A percentile compares a stretch with the other conserved stretches of the same genome.
These are phyloP conservation scores for Cladosporium sp. DNA, from an alignment of 2,329 filamentous ascomycete genomes.

Conservation along the genomic window DNA sequence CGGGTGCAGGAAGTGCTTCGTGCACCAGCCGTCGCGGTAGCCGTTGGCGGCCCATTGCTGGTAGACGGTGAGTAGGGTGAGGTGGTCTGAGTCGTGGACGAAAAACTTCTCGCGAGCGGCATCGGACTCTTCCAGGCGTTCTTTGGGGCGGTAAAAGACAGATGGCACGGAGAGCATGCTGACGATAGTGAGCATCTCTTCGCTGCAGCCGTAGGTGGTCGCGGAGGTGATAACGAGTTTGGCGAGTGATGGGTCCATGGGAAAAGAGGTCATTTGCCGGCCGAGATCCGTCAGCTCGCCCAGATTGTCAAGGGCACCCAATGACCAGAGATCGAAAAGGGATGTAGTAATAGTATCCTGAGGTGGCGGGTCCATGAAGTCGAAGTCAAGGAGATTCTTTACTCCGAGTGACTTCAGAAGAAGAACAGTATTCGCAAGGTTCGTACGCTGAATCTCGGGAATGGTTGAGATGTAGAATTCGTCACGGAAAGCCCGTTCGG, in stretches of 20 bases:
- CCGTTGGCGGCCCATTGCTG: slow-evolving; percentile 91
- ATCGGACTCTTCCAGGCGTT: slow-evolving; percentile 93
- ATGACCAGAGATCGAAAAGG: slow-evolving; percentile 93
- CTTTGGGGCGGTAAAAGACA: slow-evolving; percentile 95
- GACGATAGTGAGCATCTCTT: slow-evolving; percentile 97
- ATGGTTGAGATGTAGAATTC: slow-evolving; percentile 97
- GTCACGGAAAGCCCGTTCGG: slow-evolving; percentile 89
- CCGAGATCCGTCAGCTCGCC: slow-evolving; percentile 85
- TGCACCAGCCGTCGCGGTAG: slow-evolving; percentile 84
- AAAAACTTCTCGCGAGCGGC: slow-evolving; percentile 96
- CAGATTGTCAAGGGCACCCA: slow-evolving; percentile 88
- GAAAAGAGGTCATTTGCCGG: slow-evolving; percentile 90
- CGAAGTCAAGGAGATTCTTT: slow-evolving; percentile 88
- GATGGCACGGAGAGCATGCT: slow-evolving; percentile 96
- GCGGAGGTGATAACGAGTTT: slow-evolving; percentile 90
- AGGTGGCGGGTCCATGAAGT: slow-evolving; percentile 98
- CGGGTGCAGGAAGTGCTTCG: slow-evolving; percentile 88
- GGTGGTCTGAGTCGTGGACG: slow-evolving; percentile 92
- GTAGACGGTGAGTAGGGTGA: slow-evolving; percentile 93
- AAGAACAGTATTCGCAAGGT: slow-evolving; percentile 88
- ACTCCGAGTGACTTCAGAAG: slow-evolving; percentile 92
- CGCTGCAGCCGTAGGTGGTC: slow-evolving; percentile 70
- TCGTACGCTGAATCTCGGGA: slow-evolving; percentile 94
- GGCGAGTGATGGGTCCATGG: slow-evolving; percentile 93
- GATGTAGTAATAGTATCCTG: slow-evolving; percentile 97